These are phyloP conservation scores for Diaporthe capsici DNA, from an alignment of 2,329 filamentous ascomycete genomes.

Conservation along the genomic window DNA sequence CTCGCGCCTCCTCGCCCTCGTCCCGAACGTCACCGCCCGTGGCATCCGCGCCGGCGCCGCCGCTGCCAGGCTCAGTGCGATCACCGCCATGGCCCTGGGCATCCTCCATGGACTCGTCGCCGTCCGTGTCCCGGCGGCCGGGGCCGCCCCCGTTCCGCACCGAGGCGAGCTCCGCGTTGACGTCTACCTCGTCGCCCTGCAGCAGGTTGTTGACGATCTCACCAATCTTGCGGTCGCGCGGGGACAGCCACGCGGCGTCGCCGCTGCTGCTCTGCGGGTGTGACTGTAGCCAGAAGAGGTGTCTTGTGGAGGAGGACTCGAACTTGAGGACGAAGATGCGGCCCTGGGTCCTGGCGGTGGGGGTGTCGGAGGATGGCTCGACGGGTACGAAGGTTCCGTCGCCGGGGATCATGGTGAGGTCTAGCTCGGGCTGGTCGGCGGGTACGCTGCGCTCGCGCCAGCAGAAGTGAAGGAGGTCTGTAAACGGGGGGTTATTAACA, in stretches of 20 bases:
- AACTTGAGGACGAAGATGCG: slow-evolving; percentile 96
- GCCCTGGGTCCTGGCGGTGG: slow-evolving; percentile 80
- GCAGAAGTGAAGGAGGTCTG: slow-evolving; percentile 95
- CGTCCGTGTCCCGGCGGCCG: slow-evolving; percentile 61
- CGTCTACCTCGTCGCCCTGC: slow-evolving; percentile 90
- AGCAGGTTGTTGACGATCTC: slow-evolving; percentile 88
- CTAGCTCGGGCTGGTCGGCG: slow-evolving; percentile 81
- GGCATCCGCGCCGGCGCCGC: slow-evolving; percentile 87
- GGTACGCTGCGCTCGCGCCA: slow-evolving; percentile 87
- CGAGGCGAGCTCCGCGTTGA: slow-evolving; percentile 78
- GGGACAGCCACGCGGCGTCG: slow-evolving; percentile 84
- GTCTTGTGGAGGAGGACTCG: slow-evolving; percentile 87
- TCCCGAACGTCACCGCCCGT: slow-evolving; percentile 93
- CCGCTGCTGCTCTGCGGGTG: slow-evolving; percentile 80
- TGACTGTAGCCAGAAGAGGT: slow-evolving; percentile 97
- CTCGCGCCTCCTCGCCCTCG: slow-evolving; percentile 88
- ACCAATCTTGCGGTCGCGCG: slow-evolving; percentile 87
- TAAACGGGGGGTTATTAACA: slow-evolving; percentile 1
- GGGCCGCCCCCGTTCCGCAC: slow-evolving; percentile 67
- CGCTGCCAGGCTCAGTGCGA: slow-evolving; percentile 73
- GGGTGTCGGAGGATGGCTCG: slow-evolving; percentile 69
- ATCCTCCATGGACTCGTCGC: slow-evolving; percentile 85
- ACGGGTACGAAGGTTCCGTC: slow-evolving; percentile 92
- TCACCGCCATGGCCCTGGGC: slow-evolving; percentile 75
- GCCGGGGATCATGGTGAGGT: slow-evolving; percentile 92